Percentiles rank a stretch among this genome's conserved stretches.
Conservation (phyloP, 2,329 filamentous ascomycete genomes). For the Cladorrhinum sp. region DNA sequence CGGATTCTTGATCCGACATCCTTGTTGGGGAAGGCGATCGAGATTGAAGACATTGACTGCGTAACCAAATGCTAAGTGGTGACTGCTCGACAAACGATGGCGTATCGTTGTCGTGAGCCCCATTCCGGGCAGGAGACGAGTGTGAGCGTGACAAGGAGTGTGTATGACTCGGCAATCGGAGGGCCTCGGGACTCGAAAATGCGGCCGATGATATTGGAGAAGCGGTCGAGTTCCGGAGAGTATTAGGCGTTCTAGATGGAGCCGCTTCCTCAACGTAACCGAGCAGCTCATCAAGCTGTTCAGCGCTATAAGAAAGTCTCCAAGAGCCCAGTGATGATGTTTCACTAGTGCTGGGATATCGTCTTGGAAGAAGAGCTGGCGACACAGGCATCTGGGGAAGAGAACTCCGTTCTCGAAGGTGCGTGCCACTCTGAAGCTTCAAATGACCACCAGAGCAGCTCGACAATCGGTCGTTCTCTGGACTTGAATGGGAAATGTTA, state of each 20-base stretch:
- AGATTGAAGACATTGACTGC: slow-evolving; percentile 25
- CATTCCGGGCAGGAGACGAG: slow-evolving; percentile 17
- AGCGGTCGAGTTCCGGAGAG: neutral
- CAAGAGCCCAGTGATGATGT: slow-evolving; percentile 23
- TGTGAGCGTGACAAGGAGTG: slow-evolving; percentile 16
- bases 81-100: slow-evolving; percentile 20
- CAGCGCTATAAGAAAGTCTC: slow-evolving; percentile 22
- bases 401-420: slow-evolving; percentile 19
- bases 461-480: slow-evolving; percentile 8
- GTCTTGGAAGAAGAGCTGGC: slow-evolving; percentile 16
- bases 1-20: slow-evolving; percentile 16
- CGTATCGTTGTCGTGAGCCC: slow-evolving; percentile 12
- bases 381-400: slow-evolving; percentile 21
- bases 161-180: slow-evolving; percentile 10
- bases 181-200: neutral
- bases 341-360: slow-evolving; percentile 15
- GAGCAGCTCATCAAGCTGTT: slow-evolving; percentile 20
- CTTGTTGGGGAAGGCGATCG: slow-evolving; percentile 12
- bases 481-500: neutral
- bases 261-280: slow-evolving; percentile 8
- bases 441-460: slow-evolving; percentile 12
- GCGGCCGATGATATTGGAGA: neutral
- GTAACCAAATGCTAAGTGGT: slow-evolving; percentile 25
- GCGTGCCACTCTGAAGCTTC: neutral
- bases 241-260: neutral